Conservation (phyloP, 1,139 yeast species). For the Diutina rugosa region DNA sequence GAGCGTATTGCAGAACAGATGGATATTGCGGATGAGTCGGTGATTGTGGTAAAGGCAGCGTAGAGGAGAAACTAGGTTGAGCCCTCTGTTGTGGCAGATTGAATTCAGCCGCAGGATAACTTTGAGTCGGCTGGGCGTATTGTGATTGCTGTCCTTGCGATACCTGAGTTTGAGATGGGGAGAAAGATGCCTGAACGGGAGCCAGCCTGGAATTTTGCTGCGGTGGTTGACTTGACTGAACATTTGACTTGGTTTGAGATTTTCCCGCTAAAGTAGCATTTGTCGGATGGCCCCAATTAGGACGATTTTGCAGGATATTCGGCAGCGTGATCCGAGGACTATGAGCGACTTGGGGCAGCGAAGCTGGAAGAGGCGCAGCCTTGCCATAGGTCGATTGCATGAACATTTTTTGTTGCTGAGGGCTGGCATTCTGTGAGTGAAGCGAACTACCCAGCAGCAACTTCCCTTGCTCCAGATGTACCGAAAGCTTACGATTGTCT, state of each 20-base stretch:
- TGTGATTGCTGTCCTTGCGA: slow-evolving; percentile 3
- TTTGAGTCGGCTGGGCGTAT: neutral
- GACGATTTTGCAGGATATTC: slow-evolving; percentile 19
- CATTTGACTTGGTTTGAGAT: slow-evolving; percentile 3
- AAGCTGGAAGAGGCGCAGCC: neutral
- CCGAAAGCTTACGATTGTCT: neutral
- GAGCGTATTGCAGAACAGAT: neutral
- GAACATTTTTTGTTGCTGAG: neutral
- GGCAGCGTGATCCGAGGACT: slow-evolving; percentile 26
- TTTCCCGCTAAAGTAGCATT: slow-evolving; percentile 3
- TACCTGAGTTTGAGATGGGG: neutral
- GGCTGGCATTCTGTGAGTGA: neutral
- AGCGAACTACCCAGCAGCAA: neutral
- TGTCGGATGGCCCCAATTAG: slow-evolving; percentile 1
- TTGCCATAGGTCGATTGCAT: neutral
- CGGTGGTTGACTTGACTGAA: slow-evolving; percentile 3
- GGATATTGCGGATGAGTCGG: neutral
- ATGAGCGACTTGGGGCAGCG: slow-evolving; percentile 5
- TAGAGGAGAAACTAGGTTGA: neutral
- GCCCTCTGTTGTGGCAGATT: slow-evolving; percentile 2
- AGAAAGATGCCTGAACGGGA: neutral
- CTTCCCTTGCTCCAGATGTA: neutral
- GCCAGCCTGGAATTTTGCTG: neutral
- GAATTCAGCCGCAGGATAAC: neutral
- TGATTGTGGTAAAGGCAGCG: neutral